phyloP scores from a whole-genome alignment of 352 stramenopile species.

The Elongisporangium prolatum region DNA sequence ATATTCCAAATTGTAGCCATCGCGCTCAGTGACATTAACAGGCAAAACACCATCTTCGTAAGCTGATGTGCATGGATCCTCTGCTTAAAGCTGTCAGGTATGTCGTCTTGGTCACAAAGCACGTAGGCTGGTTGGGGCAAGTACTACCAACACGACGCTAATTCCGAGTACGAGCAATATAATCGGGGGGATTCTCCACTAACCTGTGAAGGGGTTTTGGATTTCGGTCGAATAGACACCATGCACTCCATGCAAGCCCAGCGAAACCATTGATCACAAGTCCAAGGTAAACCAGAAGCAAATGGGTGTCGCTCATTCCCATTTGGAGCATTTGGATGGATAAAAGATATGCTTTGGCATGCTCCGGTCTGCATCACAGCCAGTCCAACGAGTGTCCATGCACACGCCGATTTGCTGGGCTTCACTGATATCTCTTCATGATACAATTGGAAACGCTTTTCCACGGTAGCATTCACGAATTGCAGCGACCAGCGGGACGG shows the following conservation, averaged over 20 bases:
- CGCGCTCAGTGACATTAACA: slow-evolving; percentile 40
- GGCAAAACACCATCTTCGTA: slow-evolving; percentile 46
- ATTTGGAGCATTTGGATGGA: slow-evolving; percentile 4
- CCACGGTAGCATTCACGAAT: slow-evolving; percentile 38
- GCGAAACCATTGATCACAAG: slow-evolving; percentile 7
- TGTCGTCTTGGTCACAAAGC: background rate
- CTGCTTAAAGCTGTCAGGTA: background rate
- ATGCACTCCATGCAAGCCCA: slow-evolving; percentile 3
- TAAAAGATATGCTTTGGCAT: slow-evolving; percentile 20
- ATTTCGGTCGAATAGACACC: background rate
- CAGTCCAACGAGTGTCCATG: slow-evolving; percentile 25
- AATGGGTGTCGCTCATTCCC: slow-evolving; percentile 16
- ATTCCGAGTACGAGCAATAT: slow-evolving; percentile 21
- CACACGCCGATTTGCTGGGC: slow-evolving; percentile 28
- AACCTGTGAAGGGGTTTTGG: background rate
- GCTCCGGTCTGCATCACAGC: slow-evolving; percentile 31
- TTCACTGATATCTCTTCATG: slow-evolving; percentile 44
- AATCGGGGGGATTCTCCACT: slow-evolving; percentile 2
- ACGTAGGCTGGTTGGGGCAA: slow-evolving; percentile 26
- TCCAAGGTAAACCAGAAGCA: slow-evolving; percentile 21
- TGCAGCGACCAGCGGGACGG: slow-evolving; percentile 35
- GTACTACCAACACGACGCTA: slow-evolving; percentile 27
- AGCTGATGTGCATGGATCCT: slow-evolving; percentile 17
- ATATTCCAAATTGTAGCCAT: slow-evolving; percentile 51
- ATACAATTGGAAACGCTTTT: slow-evolving; percentile 54